Conservation (phyloP, 345 rosid species). For the Corchorus olitorius region DNA sequence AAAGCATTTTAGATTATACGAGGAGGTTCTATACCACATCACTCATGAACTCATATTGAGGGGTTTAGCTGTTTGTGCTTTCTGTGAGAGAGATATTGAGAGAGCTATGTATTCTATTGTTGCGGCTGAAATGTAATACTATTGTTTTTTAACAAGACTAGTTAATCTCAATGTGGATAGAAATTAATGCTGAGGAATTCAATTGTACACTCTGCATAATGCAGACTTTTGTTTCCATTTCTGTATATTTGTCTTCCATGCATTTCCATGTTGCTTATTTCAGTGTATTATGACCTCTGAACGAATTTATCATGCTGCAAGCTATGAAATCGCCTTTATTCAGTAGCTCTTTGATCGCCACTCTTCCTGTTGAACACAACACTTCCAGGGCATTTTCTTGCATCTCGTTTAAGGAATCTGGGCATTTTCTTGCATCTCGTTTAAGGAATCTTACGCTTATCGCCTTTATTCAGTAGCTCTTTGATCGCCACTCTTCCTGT, state of each 20-base stretch:
- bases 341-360: no score
- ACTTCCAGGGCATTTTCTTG: no score
- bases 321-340: no score
- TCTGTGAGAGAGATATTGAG: neutral
- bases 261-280: neutral
- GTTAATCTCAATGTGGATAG: neutral
- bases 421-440: no score
- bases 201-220: neutral
- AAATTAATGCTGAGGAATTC: neutral
- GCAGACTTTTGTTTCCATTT: neutral
- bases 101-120: neutral
- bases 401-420: no score
- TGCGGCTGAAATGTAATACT: neutral
- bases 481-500: no score
- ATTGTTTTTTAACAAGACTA: neutral
- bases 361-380: no score
- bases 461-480: no score
- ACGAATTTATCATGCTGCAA: no score
- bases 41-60: neutral
- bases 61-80: neutral
- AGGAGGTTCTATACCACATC: neutral
- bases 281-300: no score
- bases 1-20: constrained; percentile 39
- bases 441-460: no score
- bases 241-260: neutral